A percentile compares a stretch with the other conserved stretches of the same genome.
These are phyloP conservation scores for Xerocomellus chrysenteron DNA, from an alignment of 768 basidiomycete species.

Conservation along the genomic window DNA sequence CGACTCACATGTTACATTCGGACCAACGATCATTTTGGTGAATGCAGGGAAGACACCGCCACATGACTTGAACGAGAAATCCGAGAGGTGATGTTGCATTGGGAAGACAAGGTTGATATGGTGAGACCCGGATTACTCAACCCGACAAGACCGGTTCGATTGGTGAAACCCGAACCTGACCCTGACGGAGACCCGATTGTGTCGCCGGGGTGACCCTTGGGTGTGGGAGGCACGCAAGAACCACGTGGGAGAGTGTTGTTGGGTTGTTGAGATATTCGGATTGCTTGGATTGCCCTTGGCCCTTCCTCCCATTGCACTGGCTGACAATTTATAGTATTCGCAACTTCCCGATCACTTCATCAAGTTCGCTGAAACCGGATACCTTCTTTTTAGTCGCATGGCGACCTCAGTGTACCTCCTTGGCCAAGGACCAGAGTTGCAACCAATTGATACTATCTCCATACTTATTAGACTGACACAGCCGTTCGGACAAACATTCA, in stretches of 20 bases:
- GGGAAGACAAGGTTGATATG: conserved; percentile 3
- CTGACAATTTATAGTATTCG: conserved; percentile 15
- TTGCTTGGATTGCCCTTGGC: conserved; percentile 12
- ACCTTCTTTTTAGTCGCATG: conserved; percentile 18
- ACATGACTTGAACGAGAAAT: neutral
- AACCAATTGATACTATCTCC: neutral
- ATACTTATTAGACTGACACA: conserved; percentile 3
- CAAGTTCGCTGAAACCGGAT: conserved; percentile 1
- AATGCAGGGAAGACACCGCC: conserved; percentile 9
- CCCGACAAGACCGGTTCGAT: conserved; percentile 5
- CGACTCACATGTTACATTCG: conserved; percentile 2
- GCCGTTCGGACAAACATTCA: conserved; percentile 6
- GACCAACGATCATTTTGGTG: neutral
- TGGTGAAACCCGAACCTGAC: conserved; percentile 14
- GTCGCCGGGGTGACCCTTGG: conserved; percentile 4
- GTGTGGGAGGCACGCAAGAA: conserved; percentile 12
- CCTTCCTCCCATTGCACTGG: conserved; percentile 16
- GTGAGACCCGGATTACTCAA: conserved; percentile 15
- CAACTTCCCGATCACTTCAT: conserved; percentile 22
- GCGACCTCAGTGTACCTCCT: conserved; percentile 7
- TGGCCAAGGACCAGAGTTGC: neutral
- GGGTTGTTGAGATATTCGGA: conserved; percentile 20
- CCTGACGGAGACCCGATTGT: conserved; percentile 10
- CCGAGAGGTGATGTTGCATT: neutral
- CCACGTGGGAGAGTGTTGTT: conserved; percentile 25